phyloP scores from a whole-genome alignment of 2,329 filamentous ascomycete species.

The Diplodia corticola region DNA sequence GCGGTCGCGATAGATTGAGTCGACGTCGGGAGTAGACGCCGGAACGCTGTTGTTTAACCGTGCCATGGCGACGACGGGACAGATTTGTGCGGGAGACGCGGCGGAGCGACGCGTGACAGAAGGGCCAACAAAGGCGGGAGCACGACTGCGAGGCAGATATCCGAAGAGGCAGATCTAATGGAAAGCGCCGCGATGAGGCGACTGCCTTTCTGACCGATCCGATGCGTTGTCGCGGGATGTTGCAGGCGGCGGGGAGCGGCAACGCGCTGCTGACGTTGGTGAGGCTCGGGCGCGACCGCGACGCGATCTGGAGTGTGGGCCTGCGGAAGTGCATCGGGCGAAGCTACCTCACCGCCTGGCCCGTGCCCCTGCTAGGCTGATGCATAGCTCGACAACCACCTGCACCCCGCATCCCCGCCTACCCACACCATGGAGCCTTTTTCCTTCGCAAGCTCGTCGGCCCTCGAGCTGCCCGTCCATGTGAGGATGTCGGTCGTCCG shows the following conservation, averaged over 20 bases:
- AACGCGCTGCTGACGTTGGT: slow-evolving; percentile 16
- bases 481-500: slow-evolving; percentile 60
- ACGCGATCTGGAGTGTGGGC: slow-evolving; percentile 18
- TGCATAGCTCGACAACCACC: neutral
- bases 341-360: neutral
- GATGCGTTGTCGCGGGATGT: neutral
- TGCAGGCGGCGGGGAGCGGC: neutral
- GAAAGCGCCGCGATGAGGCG: neutral
- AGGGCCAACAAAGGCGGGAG: neutral
- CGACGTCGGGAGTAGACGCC: slow-evolving; percentile 32
- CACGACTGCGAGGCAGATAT: neutral
- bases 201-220: neutral
- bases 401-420: neutral
- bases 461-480: slow-evolving; percentile 70
- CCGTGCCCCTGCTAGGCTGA: neutral
- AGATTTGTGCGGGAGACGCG: neutral
- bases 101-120: neutral
- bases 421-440: slow-evolving; percentile 79
- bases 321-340: neutral
- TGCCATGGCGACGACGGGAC: slow-evolving; percentile 32
- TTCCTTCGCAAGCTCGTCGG: slow-evolving; percentile 88
- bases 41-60: slow-evolving; percentile 38
- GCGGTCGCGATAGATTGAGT: slow-evolving; percentile 41
- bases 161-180: neutral
- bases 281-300: neutral